These are phyloP conservation scores for Trichoderma polysporum DNA, from an alignment of 2,329 filamentous ascomycete genomes.

Conservation along the genomic window DNA sequence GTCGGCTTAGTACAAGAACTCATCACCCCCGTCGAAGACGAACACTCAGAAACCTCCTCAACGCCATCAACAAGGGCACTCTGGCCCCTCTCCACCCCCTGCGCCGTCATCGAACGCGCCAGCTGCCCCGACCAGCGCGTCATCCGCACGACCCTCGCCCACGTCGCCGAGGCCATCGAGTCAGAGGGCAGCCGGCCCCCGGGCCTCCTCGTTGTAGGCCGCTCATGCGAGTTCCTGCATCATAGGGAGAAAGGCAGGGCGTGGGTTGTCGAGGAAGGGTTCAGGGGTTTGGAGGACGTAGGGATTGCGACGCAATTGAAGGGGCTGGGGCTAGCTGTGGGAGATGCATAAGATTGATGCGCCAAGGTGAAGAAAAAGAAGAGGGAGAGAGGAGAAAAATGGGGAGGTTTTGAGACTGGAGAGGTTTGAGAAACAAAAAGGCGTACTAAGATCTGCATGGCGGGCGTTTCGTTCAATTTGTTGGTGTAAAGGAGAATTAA, in stretches of 20 bases:
- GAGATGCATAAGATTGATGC: background rate
- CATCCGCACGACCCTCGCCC: conserved; percentile 78
- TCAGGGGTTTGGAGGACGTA: conserved; percentile 70
- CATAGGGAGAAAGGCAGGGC: conserved; percentile 56
- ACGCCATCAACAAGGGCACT: conserved; percentile 34
- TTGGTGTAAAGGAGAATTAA: background rate
- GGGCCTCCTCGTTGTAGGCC: conserved; percentile 81
- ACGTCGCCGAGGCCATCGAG: conserved; percentile 80
- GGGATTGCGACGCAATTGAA: conserved; percentile 27
- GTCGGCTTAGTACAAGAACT: conserved; percentile 70
- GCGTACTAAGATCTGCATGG: background rate
- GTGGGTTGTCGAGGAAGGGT: conserved; percentile 88
- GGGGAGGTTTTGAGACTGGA: background rate
- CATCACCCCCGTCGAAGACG: conserved; percentile 40
- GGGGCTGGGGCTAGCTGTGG: background rate
- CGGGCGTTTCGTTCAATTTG: background rate
- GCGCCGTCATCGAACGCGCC: conserved; percentile 88
- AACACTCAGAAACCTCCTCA: conserved; percentile 15
- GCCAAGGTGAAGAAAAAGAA: background rate
- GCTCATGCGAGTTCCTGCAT: conserved; percentile 76
- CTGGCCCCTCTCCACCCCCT: conserved; percentile 80
- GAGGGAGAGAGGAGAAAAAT: background rate
- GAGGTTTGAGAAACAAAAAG: background rate
- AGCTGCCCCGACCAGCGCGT: conserved; percentile 94
- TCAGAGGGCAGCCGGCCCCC: conserved; percentile 86